Base-by-base conservation (phyloP, 2,329 filamentous ascomycete genomes). In the Xylariaceae sp. region DNA sequence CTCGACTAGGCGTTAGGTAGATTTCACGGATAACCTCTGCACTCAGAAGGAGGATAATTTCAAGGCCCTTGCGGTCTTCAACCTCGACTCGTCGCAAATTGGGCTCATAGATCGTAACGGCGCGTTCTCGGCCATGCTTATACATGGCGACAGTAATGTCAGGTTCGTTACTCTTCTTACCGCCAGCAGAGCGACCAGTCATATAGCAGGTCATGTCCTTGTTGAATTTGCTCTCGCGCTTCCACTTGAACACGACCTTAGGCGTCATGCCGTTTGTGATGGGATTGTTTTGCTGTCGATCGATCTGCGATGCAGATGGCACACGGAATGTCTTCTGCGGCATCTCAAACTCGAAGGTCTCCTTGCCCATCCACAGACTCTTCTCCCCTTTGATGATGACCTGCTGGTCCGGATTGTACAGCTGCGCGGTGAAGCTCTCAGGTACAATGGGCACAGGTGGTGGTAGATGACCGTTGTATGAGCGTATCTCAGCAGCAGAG, bases 131-230 rank as follows among this genome's bases (percentile, higher is more conserved):
- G 30, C 87, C 79, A 15, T 83, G 82, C 65, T 88, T 86, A 78
- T 92, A 96, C 67, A 97, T 82, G 2, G 91, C 92, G n/a, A 97
- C 82, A 0, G 92, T 92, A 66, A 97, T 97, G 74, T 97, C 94
- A 0, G 94, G 93, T 72, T 99, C 94, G 72, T 90, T 93, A 77
- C 81, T 89, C 78, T 90, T 90, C 74, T 87, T 90, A 18, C 83
- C 85, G 35, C 83, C 84, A 0, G 88, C 83, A 10, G 85, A 88
- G 72, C 87, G 89, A 13, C 93, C 92, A 0, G 88, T 89, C 76
- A 96, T 81, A 73, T 88, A 92, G 74, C 92, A 97, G 1, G 89
- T 91, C 78, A 96, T 85, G 69, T 96, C 91, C 75, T 89, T 94
- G 59, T 87, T 89, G 57, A 96, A 76, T 64, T 91, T 88, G 63